phyloP scores from a whole-genome alignment of 306 rosid genomes.

The Alnus glutinosa region DNA sequence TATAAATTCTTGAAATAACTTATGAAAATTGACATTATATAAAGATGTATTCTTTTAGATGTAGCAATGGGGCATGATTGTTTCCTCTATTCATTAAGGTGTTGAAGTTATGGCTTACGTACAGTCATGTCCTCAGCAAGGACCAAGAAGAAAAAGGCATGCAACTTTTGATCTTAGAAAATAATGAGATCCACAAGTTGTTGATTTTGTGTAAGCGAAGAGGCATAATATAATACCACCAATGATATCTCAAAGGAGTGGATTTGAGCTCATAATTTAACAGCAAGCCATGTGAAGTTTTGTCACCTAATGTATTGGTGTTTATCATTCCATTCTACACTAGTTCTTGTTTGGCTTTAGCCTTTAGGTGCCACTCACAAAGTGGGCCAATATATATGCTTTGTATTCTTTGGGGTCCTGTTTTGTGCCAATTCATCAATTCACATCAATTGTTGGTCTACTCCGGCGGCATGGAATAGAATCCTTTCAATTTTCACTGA shows the following conservation, averaged over 20 bases:
- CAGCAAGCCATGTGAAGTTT: conserved; percentile 28
- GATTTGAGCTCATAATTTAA: neutral
- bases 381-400: neutral
- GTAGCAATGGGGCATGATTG: neutral
- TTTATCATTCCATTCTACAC: neutral
- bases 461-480: too few relatives aligned
- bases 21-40: neutral
- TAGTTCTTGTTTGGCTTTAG: neutral
- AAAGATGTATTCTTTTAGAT: neutral
- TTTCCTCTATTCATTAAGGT: neutral
- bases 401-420: conserved; percentile 4
- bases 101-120: too few relatives aligned
- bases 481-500: too few relatives aligned
- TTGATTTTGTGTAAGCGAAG: neutral
- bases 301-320: conserved; percentile 16
- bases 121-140: neutral
- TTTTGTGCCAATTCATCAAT: neutral
- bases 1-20: too few relatives aligned
- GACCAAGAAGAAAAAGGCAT: neutral
- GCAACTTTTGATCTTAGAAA: neutral
- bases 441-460: neutral
- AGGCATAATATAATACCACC: neutral
- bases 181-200: neutral
- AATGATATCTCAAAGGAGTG: neutral
- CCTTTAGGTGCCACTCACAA: neutral